Base-by-base conservation (phyloP, 1,284 basidiomycete genomes). In the Leccinum fallax region DNA sequence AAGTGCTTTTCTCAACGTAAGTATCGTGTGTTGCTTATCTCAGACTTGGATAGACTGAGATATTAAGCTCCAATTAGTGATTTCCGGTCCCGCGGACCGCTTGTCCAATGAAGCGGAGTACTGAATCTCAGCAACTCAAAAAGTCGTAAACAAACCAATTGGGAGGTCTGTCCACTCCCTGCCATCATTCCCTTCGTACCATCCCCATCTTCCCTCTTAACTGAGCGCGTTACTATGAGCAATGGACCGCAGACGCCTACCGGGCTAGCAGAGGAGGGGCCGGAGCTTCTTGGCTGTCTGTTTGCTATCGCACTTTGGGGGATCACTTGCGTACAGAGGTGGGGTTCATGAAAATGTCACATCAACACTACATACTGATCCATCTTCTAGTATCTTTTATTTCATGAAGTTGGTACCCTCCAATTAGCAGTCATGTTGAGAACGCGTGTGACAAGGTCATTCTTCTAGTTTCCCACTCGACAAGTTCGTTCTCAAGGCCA, bases 331-430 rank as follows among this genome's bases (percentile, higher is more conserved):
- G 7, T 48, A 8, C 46, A 48, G 46, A 48, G 46, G 46, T 48
- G 46, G 36, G 46, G 21, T 15, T 24, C 11, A 24, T 21, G 6
- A 21, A 21, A 30, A 8, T 21, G 4, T 11, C 16, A 21, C 28
- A 21, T 49, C 7, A 11, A 28, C 38, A 6, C 19, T 16, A 24
- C 11, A 56, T 43, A 26, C 15, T 67, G 40, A 58, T 38, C 13
- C 0, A 21, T 36, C 9, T 16, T 6, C 19, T 34, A 67, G 66
- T 10, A 32, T 67, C 30, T 67, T 67, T 58, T 67, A 71, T 46
- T 67, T 67, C 43, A 53, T 71, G 6, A 67, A 70, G 66, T 67
- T 30, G 2, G 66, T 67, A 15, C 51, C 53, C 34, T 26, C 52
- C 24, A 6, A 32, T 1, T 49, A 9, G 10, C 49, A 24, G 4